Base-by-base conservation (phyloP, 352 stramenopile genomes). In the Bremia lactucae region DNA sequence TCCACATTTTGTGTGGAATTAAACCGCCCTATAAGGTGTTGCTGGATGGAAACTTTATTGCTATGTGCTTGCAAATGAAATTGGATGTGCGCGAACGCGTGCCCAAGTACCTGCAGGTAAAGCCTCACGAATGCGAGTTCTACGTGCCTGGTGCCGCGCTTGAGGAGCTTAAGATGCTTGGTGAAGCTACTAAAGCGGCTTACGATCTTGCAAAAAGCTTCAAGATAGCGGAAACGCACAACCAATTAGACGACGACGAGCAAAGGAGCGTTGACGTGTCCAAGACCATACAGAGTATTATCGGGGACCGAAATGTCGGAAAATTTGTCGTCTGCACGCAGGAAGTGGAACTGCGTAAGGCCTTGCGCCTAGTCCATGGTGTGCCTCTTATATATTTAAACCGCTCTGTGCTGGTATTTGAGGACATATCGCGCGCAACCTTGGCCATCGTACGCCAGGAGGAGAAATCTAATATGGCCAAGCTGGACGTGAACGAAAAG, bases 11-110 rank as follows among this genome's bases (percentile, higher is more conserved):
- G 42, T 92, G 77, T 50, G 80, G 80, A 28, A 83, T 92, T 60
- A 92, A 89, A 48, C 49, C 77, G 31, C 80, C 80, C 6, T 92
- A 90, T 58, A 82, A 84, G 41, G 70, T 88, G 15, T 65, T 92
- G 21, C 59, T 92, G 36, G 80, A 92, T 50, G 75, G 75, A 42
- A 92, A 92, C 69, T 92, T 92, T 47, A 68, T 92, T 26, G 80
- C 73, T 39, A 87, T 92, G 75, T 89, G 77, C 53, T 45, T 83
- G 35, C 74, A 92, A 59, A 90, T 90, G 77, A 87, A 92, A 46
- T 72, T 92, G 20, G 72, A 88, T 54, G 52, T 90, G 19, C 67
- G 60, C 15, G 75, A 83, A 55, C 76, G 80, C 31, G 37, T 92
- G 54, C 68, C 80, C 39, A 87, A 86, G 53, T 83, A 88, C 40